Evolutionary conservation across 2,329 filamentous ascomycete species (phyloP), one percentile per base, ranked within the genome.

Genomic region (Colletotrichum lentis): DNA sequence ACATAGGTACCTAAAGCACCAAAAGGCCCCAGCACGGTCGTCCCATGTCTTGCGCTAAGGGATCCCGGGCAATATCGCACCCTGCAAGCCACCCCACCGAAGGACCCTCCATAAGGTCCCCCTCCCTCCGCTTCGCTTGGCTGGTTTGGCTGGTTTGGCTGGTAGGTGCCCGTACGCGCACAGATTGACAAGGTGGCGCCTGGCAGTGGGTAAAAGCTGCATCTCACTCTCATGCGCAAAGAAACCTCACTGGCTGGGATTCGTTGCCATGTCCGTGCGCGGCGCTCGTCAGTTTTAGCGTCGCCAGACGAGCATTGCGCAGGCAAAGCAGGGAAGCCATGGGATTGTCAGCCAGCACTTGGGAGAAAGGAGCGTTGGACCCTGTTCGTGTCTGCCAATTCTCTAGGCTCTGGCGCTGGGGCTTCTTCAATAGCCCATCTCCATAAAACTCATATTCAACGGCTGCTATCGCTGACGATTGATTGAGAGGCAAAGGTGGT

Each of bases 1-100:
- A n/a, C n/a, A n/a, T n/a, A 35, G 31, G 31, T 35, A 35, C 31
- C 8, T 35, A 35, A 2, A 49, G 12, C 22, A 22, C 12, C 27
- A 22, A 5, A 50, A 24, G 24, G 16, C 47, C 22, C 47, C 47
- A 20, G 49, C 65, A 56, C 55, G 41, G 49, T 61, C 65, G 52
- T 68, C 65, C 50, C 65, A 68, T 65, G 65, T 68, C 65, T 37
- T 50, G 52, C 47, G 44, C 62, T 68, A 60, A 68, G 41, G 43
- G 43, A 57, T 46, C 62, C 61, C 58, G 24, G 50, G 52, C 43
- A 27, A 39, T 56, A 39, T 27, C n/a, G 37, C 24, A 44, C 58
- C 46, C 58, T 54, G 46, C 47, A 27, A 43, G 64, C 49, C 39
- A 54, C 50, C 50, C 58, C 49, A 56, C 58, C 24, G 22, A 14